phyloP scores from a whole-genome alignment of 83 land plant genomes.

The Picea abies region DNA sequence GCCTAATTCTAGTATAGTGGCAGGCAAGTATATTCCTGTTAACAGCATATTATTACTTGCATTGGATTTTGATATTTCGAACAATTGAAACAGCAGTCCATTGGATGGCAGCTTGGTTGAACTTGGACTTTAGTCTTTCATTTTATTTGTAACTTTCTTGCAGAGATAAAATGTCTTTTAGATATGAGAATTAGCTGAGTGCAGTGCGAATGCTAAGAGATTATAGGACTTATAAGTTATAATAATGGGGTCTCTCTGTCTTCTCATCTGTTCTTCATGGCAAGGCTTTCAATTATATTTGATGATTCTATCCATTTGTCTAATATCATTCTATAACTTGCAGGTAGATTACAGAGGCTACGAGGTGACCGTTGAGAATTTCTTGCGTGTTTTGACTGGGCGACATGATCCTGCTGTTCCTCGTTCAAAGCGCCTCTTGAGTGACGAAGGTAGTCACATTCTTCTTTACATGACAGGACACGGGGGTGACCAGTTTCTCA shows the following conservation, averaged over 20 bases:
- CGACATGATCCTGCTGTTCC: constrained; percentile 97
- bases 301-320: neutral
- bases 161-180: too few species aligned
- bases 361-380: constrained; percentile 98
- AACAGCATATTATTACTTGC: too few species aligned
- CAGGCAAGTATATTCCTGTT: too few species aligned
- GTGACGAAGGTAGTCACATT: constrained; percentile 97
- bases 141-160: too few species aligned
- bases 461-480: constrained; percentile 99
- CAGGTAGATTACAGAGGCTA: constrained; percentile 99
- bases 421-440: constrained; percentile 93
- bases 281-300: neutral
- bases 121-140: too few species aligned
- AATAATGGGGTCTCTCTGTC: neutral
- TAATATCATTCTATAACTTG: neutral
- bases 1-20: too few species aligned
- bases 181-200: too few species aligned
- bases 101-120: too few species aligned
- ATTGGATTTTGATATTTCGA: too few species aligned
- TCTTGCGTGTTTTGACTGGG: constrained; percentile 92
- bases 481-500: constrained; percentile 96
- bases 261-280: neutral
- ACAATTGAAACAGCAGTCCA: too few species aligned
- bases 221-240: too few species aligned
- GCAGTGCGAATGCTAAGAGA: too few species aligned